Evolutionary conservation across 2,329 filamentous ascomycete species (phyloP), one percentile per base, ranked within the genome.

Genomic region (Fusarium verticillioides): DNA sequence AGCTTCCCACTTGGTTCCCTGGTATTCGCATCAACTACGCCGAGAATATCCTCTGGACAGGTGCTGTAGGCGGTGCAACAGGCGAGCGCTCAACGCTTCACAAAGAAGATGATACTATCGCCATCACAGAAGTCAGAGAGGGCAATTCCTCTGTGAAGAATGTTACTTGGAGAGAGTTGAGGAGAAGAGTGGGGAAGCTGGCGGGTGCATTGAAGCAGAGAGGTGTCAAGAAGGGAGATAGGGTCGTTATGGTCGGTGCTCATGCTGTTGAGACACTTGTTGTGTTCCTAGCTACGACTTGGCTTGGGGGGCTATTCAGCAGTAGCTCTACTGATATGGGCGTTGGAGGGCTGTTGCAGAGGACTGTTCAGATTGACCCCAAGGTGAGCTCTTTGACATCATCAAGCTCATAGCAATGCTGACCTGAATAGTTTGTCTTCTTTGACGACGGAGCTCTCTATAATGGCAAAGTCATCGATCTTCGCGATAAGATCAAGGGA

Each of bases 261-360:
- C 95, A 96, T 74, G 92, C 91, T 43, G 85, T 94, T 40, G 92
- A 95, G 79, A 95, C 94, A 1, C 83, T 95, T 63, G 84, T 91
- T 5, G 88, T 94, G 3, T 92, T 93, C 78, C 84, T 94, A 66
- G 94, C 93, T 0, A 87, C 90, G 0, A 88, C 88, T 2, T 91
- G 92, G 80, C 77, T 96, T 3, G 94, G 94, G 0, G 94, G 87
- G 1, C 80, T 97, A 2, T 96, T 96, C 79, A 93, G 90, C 73
- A 93, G 89, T 53, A 92, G 89, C 60, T 93, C 91, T 12, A 96
- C 94, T 0, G 94, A 97, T 81, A 96, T 96, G 91, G 94, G 94
- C 0, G 90, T 92, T 19, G 91, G 91, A 70, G 94, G 94, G 0
- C 88, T 97, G 23, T 77, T 97, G 75, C 93, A 96, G 81, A 85